Percentiles rank a stretch among this genome's conserved stretches.
phyloP scores from a whole-genome alignment of 2,329 filamentous ascomycete genomes.

The Cladosporium sp. region DNA sequence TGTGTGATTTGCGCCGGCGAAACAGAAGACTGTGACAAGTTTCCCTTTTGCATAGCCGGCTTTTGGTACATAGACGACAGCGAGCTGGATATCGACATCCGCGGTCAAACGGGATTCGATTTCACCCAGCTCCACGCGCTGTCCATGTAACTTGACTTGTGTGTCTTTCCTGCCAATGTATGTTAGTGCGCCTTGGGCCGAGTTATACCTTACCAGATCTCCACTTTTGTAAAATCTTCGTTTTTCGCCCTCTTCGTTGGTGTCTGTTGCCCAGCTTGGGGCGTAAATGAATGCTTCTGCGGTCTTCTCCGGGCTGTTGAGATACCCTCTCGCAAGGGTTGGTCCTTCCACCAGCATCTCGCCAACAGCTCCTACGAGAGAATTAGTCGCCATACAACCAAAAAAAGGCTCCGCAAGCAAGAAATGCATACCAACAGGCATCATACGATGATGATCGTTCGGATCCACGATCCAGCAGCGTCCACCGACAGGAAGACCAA shows the following conservation, averaged over 20 bases:
- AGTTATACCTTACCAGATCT: conserved; percentile 28
- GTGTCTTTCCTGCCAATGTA: conserved; percentile 27
- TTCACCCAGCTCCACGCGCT: conserved; percentile 28
- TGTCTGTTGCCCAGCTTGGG: conserved; percentile 16
- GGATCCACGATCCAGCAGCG: conserved; percentile 16
- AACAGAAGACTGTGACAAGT: conserved; percentile 70
- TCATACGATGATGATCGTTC: conserved; percentile 12
- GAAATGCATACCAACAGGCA: conserved; percentile 13
- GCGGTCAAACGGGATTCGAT: conserved; percentile 52
- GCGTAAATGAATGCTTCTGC: conserved; percentile 32
- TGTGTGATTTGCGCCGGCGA: conserved; percentile 8
- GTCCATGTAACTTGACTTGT: conserved; percentile 28
- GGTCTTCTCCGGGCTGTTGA: conserved; percentile 34
- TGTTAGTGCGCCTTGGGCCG: conserved; percentile 24
- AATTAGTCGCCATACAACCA: neutral
- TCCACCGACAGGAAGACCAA: conserved; percentile 9
- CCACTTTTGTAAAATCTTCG: conserved; percentile 27
- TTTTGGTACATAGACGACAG: conserved; percentile 73
- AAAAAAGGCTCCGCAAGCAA: too few species aligned
- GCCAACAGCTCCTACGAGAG: conserved; percentile 29
- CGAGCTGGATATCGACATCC: conserved; percentile 63
- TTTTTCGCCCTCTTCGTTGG: conserved; percentile 7
- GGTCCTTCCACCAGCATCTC: conserved; percentile 49
- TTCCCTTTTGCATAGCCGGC: conserved; percentile 68
- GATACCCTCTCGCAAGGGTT: conserved; percentile 45